These are phyloP conservation scores for Arthroderma sp. DNA, from an alignment of 2,329 filamentous ascomycete genomes.

Conservation along the genomic window DNA sequence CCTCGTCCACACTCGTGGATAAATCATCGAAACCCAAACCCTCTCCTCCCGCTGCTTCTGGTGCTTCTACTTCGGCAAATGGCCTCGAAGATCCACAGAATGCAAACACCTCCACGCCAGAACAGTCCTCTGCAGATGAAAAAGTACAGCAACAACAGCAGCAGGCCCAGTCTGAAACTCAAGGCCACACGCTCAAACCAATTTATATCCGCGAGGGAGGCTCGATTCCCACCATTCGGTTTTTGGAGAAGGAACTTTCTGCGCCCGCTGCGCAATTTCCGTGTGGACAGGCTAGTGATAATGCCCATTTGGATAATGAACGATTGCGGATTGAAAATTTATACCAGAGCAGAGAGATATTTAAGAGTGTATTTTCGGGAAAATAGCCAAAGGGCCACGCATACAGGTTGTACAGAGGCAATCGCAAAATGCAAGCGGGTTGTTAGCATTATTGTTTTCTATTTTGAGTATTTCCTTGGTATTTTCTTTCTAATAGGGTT, in stretches of 20 bases:
- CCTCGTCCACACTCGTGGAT: slow-evolving; percentile 8
- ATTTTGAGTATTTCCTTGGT: no score
- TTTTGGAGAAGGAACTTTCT: slow-evolving; percentile 83
- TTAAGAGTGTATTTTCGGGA: slow-evolving; percentile 65
- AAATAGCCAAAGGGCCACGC: slow-evolving; percentile 28
- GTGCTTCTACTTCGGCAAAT: no score
- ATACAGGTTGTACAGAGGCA: no score
- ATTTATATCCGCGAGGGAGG: slow-evolving; percentile 93
- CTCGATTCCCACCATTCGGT: slow-evolving; percentile 85
- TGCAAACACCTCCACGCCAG: no score
- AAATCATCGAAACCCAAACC: not conserved
- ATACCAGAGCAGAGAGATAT: slow-evolving; percentile 83
- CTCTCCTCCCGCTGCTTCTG: not conserved
- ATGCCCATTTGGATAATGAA: slow-evolving; percentile 91
- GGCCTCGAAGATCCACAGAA: no score
- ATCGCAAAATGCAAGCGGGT: no score
- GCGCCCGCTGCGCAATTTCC: slow-evolving; percentile 87
- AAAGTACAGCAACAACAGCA: slow-evolving; percentile 10
- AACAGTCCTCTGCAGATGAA: not conserved
- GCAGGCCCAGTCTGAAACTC: not conserved
- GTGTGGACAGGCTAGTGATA: slow-evolving; percentile 87
- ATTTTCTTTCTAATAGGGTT: no score
- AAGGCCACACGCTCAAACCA: slow-evolving; percentile 32
- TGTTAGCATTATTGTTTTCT: no score
- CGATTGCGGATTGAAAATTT: slow-evolving; percentile 76